Percentiles rank a stretch among this genome's conserved stretches.
These are phyloP conservation scores for Amanita jacksonii DNA, from an alignment of 768 basidiomycete genomes.

Conservation along the genomic window DNA sequence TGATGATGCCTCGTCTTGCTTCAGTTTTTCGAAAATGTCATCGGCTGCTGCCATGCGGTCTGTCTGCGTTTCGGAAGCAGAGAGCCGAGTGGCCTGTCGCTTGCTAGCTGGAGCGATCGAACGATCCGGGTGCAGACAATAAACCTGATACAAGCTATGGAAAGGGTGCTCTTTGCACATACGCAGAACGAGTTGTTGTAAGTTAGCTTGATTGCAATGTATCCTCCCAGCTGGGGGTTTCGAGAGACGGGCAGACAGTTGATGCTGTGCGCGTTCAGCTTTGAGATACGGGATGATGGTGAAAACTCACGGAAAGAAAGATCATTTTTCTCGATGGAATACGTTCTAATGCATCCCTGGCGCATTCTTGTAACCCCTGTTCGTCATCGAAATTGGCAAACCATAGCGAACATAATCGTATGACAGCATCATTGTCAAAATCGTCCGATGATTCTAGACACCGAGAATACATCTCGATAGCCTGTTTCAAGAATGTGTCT, in stretches of 20 bases:
- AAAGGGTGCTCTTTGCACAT: slow-evolving; percentile 91
- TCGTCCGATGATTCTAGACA: slow-evolving; percentile 61
- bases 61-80: slow-evolving; percentile 33
- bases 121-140: slow-evolving; percentile 46
- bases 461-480: slow-evolving; percentile 80
- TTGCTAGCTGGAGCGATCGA: slow-evolving; percentile 15
- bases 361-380: slow-evolving; percentile 33
- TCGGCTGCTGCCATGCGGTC: slow-evolving; percentile 60
- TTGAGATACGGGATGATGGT: background rate
- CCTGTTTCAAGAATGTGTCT: slow-evolving; percentile 57
- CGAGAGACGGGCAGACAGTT: slow-evolving; percentile 84
- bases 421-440: slow-evolving; percentile 69
- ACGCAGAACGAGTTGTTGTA: slow-evolving; percentile 56
- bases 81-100: slow-evolving; percentile 38
- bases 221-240: slow-evolving; percentile 22
- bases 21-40: slow-evolving; percentile 47
- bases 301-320: slow-evolving; percentile 57
- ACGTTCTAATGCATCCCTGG: slow-evolving; percentile 34
- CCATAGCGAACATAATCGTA: slow-evolving; percentile 88
- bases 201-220: slow-evolving; percentile 39
- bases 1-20: slow-evolving; percentile 25
- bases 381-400: slow-evolving; percentile 71
- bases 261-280: slow-evolving; percentile 39
- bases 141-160: slow-evolving; percentile 87
- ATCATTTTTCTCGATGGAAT: slow-evolving; percentile 86